A percentile compares a stretch with the other conserved stretches of the same genome.
Conservation (phyloP, 2,329 filamentous ascomycete genomes). For the Fusarium cicatricum region DNA sequence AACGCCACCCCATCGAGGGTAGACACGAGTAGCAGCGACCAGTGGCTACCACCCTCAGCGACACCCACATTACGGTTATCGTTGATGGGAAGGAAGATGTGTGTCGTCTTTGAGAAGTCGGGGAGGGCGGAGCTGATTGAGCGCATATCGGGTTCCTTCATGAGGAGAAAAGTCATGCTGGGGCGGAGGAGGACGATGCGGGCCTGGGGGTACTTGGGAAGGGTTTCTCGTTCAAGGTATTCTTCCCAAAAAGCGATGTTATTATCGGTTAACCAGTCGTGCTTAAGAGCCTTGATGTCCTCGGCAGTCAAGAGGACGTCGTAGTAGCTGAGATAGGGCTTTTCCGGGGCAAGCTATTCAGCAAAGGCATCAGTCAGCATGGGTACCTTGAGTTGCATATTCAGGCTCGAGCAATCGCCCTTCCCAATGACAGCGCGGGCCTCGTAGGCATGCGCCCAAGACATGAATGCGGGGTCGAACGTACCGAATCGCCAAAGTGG, state of each 20-base stretch:
- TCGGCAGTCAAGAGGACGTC: conserved; percentile 74
- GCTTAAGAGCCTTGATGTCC: conserved; percentile 86
- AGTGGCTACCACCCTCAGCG: conserved; percentile 92
- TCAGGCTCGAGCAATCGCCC: conserved; percentile 7
- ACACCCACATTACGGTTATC: conserved; percentile 79
- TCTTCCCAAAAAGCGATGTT: conserved; percentile 99
- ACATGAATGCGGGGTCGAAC: conserved; percentile 36
- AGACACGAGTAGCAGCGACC: conserved; percentile 91
- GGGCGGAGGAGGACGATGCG: conserved; percentile 91
- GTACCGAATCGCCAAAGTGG: conserved; percentile 58
- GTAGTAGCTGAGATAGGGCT: conserved; percentile 53
- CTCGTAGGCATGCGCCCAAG: conserved; percentile 13
- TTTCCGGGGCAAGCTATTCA: conserved; percentile 57
- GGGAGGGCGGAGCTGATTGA: conserved; percentile 75
- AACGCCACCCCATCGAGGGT: conserved; percentile 91
- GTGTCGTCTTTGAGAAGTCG: conserved; percentile 80
- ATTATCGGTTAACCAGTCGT: conserved; percentile 98
- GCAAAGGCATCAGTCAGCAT: conserved; percentile 18
- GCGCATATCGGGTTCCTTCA: conserved; percentile 71
- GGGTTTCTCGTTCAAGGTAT: conserved; percentile 89
- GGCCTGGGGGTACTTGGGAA: conserved; percentile 80
- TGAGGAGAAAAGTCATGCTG: conserved; percentile 90
- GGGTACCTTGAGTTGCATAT: conserved; percentile 13
- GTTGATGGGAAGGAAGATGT: conserved; percentile 96
- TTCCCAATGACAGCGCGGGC: conserved; percentile 20